These are phyloP conservation scores for Saccharomyces kudriavzevii DNA, from an alignment of 805 yeast genomes.

Conservation along the genomic window DNA sequence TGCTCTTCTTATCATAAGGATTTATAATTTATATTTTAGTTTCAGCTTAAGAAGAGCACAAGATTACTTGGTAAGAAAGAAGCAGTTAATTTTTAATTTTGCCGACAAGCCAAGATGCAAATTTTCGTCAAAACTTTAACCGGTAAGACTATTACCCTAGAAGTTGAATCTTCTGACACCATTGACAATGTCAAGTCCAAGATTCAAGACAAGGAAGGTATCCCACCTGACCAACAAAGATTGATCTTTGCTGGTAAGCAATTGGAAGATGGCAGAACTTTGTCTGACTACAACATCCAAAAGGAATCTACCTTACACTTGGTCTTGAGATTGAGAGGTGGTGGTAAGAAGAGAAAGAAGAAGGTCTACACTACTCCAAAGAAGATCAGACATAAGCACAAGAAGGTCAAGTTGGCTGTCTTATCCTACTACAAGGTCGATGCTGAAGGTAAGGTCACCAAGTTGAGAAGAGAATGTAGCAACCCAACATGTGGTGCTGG, in stretches of 20 bases:
- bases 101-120: conserved; percentile 67
- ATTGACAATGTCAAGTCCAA: conserved; percentile 94
- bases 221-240: conserved; percentile 97
- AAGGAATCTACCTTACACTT: conserved; percentile 94
- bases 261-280: conserved; percentile 92
- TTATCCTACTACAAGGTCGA: conserved; percentile 99
- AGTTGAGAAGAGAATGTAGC: conserved; percentile 98
- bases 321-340: conserved; percentile 97
- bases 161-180: conserved; percentile 96
- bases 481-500: conserved; percentile 95
- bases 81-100: conserved; percentile 27
- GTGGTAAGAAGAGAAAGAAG: conserved; percentile 99
- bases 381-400: conserved; percentile 99
- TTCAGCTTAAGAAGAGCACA: neutral
- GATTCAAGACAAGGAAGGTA: conserved; percentile 96
- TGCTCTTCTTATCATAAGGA: neutral
- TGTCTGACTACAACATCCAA: conserved; percentile 96
- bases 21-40: neutral
- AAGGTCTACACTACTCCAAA: conserved; percentile 99
- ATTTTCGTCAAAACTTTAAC: conserved; percentile 99
- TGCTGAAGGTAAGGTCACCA: conserved; percentile 96
- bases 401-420: conserved; percentile 98
- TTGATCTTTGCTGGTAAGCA: conserved; percentile 96
- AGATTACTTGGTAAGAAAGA: conserved; percentile 31
- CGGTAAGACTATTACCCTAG: conserved; percentile 97